phyloP scores from a whole-genome alignment of 2,329 filamentous ascomycete genomes.

The Berkeleyomyces rouxiae region DNA sequence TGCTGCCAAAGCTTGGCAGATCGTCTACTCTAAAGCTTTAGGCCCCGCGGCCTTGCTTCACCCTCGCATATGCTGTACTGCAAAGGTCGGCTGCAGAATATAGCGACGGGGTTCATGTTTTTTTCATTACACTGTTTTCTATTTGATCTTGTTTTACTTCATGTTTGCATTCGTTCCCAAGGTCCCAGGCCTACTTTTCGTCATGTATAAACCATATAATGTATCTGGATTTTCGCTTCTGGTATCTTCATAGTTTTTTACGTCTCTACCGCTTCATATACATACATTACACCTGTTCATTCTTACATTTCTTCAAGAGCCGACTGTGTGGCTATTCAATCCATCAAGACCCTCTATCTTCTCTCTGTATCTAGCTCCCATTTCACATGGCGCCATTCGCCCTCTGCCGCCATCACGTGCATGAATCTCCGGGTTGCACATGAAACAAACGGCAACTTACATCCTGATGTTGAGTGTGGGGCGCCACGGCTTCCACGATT shows the following conservation, averaged over 20 bases:
- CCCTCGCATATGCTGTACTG: neutral
- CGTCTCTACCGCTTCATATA: neutral
- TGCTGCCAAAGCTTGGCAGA: conserved; percentile 12
- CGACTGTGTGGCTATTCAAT: neutral
- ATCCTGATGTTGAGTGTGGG: neutral
- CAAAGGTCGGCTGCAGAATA: neutral
- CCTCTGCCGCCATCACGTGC: neutral
- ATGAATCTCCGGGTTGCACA: neutral
- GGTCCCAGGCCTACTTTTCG: too few species aligned
- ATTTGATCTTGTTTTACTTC: neutral
- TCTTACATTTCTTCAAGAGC: neutral
- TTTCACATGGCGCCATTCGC: neutral
- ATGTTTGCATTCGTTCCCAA: neutral
- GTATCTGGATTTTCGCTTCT: neutral
- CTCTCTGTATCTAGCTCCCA: neutral
- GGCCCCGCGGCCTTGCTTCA: conserved; percentile 2
- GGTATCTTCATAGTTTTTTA: neutral
- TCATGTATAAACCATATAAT: neutral
- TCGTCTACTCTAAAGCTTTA: conserved; percentile 12
- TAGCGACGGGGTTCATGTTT: neutral
- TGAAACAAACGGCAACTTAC: neutral
- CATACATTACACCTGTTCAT: neutral
- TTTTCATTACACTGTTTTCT: neutral
- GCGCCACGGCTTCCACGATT: neutral
- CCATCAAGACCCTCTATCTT: neutral